A percentile compares a stretch with the other conserved stretches of the same genome.
These are phyloP conservation scores for Trichoderma hamatum DNA, from an alignment of 2,329 filamentous ascomycete species.

Conservation along the genomic window DNA sequence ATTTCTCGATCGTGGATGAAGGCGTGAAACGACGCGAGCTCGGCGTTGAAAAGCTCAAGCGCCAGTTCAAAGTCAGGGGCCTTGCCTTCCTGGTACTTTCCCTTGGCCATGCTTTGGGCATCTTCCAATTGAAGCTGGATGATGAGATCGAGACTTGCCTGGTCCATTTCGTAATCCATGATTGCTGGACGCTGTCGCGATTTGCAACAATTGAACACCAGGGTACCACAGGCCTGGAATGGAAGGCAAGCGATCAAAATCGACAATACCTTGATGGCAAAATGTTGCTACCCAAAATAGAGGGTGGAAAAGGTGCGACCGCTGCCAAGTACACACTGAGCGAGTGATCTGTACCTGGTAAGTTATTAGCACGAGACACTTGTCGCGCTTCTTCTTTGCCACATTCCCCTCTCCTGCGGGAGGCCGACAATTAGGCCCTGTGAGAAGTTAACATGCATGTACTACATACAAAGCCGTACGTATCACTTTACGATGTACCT, in stretches of 20 bases:
- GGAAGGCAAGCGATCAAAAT: neutral
- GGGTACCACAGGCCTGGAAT: neutral
- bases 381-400: neutral
- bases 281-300: neutral
- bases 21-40: constrained; percentile 24
- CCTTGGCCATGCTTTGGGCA: constrained; percentile 24
- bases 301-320: neutral
- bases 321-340: neutral
- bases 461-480: neutral
- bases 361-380: neutral
- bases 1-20: constrained; percentile 28
- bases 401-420: constrained; percentile 12
- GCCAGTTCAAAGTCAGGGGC: constrained; percentile 28
- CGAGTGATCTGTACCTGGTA: constrained; percentile 5
- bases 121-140: constrained; percentile 32
- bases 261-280: neutral
- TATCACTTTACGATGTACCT: neutral
- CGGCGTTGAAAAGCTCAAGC: constrained; percentile 24
- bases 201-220: neutral
- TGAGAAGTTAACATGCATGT: constrained; percentile 3
- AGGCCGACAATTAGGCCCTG: neutral
- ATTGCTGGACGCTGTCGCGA: neutral
- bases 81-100: constrained; percentile 27
- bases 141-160: constrained; percentile 29
- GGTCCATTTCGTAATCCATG: constrained; percentile 16